Evolutionary conservation across 1,284 basidiomycete species (phyloP).

Genomic region (Cryptococcus wingfieldii): DNA sequence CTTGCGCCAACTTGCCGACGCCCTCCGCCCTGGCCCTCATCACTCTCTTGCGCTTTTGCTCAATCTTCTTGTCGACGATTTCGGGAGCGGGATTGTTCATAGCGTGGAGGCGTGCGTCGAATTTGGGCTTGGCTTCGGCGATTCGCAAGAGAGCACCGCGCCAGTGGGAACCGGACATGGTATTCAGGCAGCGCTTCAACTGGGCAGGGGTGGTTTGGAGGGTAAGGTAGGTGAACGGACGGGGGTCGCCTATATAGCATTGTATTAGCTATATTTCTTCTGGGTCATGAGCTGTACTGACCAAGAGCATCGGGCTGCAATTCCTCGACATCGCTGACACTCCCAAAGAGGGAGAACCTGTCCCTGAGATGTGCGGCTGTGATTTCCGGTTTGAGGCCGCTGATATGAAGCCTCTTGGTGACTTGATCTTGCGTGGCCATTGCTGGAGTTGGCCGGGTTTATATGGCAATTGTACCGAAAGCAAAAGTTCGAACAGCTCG

Average conservation of each 20-base stretch:
- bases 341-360: conserved; percentile 44
- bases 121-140: conserved; percentile 41
- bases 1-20: conserved; percentile 41
- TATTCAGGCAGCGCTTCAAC: conserved; percentile 46
- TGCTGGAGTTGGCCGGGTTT: not conserved
- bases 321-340: conserved; percentile 38
- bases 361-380: conserved; percentile 42
- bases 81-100: conserved; percentile 20
- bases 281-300: conserved; percentile 13
- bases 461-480: not conserved
- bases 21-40: conserved; percentile 23
- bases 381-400: conserved; percentile 43
- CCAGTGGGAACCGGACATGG: conserved; percentile 47
- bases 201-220: conserved; percentile 40
- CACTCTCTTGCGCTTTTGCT: conserved; percentile 27
- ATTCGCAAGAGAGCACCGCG: conserved; percentile 44
- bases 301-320: conserved; percentile 40
- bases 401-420: conserved; percentile 43
- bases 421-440: conserved; percentile 10
- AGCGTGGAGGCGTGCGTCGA: conserved; percentile 10
- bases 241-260: conserved; percentile 28
- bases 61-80: conserved; percentile 14
- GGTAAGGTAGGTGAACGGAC: conserved; percentile 44
- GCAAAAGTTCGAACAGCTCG: not conserved
- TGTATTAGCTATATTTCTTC: not conserved